Conservation (phyloP, 2,329 filamentous ascomycete species). For the Clarireedia hainanense region DNA sequence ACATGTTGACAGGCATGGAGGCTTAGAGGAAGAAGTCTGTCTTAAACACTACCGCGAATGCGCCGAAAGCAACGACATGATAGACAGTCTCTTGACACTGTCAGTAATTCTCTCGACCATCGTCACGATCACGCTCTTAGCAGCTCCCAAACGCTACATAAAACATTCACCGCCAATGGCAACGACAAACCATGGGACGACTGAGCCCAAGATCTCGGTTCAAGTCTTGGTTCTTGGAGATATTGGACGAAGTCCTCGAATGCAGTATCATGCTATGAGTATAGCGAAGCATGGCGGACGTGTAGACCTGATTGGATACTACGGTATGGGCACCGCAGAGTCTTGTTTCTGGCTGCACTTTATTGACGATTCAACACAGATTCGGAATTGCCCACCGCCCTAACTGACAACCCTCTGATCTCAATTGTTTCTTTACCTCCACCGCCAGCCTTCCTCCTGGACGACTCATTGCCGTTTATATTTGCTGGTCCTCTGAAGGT, state of each 20-base stretch:
- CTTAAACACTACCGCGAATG: neutral
- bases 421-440: constrained; percentile 61
- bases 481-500: constrained; percentile 78
- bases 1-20: neutral
- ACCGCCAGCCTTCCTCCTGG: constrained; percentile 59
- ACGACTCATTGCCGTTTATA: constrained; percentile 66
- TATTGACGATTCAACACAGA: constrained; percentile 40
- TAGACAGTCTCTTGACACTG: constrained; percentile 24
- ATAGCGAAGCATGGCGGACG: constrained; percentile 73
- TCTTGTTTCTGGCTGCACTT: neutral
- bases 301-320: constrained; percentile 83
- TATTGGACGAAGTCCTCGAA: constrained; percentile 89
- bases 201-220: constrained; percentile 41
- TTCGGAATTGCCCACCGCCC: constrained; percentile 71
- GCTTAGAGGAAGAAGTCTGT: no score
- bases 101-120: constrained; percentile 27
- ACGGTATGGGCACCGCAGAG: constrained; percentile 43
- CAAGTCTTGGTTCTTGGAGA: constrained; percentile 92
- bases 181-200: constrained; percentile 19
- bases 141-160: constrained; percentile 33
- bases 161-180: constrained; percentile 29
- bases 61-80: constrained; percentile 18
- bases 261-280: constrained; percentile 97
- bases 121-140: constrained; percentile 26
- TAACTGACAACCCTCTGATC: constrained; percentile 61